Percentiles rank a stretch among this genome's conserved stretches.
These are phyloP conservation scores for Grosmannia huntii DNA, from an alignment of 2,329 filamentous ascomycete genomes.

Conservation along the genomic window DNA sequence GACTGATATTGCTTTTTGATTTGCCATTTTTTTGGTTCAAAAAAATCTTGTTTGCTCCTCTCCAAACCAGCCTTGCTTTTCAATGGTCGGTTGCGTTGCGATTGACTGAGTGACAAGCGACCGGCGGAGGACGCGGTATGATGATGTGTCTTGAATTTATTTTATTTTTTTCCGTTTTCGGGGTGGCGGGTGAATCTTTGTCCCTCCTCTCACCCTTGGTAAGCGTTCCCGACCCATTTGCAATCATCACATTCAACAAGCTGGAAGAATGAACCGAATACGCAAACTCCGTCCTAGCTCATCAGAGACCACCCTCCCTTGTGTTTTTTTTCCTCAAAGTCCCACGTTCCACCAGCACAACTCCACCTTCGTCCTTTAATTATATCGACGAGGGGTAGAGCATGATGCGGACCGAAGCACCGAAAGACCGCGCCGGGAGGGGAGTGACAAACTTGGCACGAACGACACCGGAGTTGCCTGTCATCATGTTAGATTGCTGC, in stretches of 20 bases:
- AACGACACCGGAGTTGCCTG: conserved; percentile 95
- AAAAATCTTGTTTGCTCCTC: neutral
- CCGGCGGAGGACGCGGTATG: neutral
- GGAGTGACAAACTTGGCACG: conserved; percentile 95
- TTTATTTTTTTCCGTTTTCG: conserved; percentile 1
- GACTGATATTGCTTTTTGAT: neutral
- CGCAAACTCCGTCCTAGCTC: conserved; percentile 2
- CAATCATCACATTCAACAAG: conserved; percentile 2
- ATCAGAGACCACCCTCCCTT: neutral
- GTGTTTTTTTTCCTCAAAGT: neutral
- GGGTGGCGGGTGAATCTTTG: neutral
- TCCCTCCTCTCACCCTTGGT: neutral
- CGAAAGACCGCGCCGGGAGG: conserved; percentile 92
- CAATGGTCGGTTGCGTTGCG: neutral
- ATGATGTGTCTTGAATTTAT: neutral
- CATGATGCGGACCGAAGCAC: conserved; percentile 92
- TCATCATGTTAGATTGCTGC: neutral
- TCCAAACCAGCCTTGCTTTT: neutral
- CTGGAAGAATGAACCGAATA: conserved; percentile 5
- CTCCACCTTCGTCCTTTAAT: conserved; percentile 17
- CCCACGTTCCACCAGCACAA: neutral
- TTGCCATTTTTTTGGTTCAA: neutral
- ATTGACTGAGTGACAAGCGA: neutral
- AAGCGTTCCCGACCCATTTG: conserved; percentile 1
- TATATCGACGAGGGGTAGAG: conserved; percentile 98